Conservation (phyloP, 2,329 filamentous ascomycete species). For the Aspergillus latus region DNA sequence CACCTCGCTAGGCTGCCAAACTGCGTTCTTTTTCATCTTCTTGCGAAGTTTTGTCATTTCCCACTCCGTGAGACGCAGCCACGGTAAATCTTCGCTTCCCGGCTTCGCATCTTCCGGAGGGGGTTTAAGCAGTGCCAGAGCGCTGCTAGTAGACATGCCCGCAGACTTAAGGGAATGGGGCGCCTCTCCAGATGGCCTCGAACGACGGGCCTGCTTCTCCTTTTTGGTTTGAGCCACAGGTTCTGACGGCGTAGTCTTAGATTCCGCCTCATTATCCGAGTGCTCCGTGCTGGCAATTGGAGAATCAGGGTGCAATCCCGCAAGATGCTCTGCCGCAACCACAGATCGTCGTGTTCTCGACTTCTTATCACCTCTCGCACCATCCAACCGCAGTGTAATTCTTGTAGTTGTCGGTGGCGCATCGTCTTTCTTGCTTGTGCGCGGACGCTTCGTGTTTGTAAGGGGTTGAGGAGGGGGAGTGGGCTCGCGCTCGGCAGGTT, state of each 20-base stretch:
- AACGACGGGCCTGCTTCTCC: slow-evolving; percentile 41
- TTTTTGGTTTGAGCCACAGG: slow-evolving; percentile 37
- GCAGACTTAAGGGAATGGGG: slow-evolving; percentile 22
- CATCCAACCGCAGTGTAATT: slow-evolving; percentile 45
- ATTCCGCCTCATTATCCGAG: slow-evolving; percentile 42
- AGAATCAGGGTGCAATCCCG: slow-evolving; percentile 44
- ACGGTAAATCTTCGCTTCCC: slow-evolving; percentile 62
- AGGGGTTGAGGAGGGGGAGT: slow-evolving; percentile 46
- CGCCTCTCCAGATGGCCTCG: slow-evolving; percentile 18
- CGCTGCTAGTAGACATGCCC: slow-evolving; percentile 62
- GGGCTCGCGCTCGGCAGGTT: slow-evolving; percentile 62
- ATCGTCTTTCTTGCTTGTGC: slow-evolving; percentile 42
- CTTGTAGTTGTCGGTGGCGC: slow-evolving; percentile 34
- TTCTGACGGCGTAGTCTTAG: slow-evolving; percentile 26
- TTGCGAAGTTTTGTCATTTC: slow-evolving; percentile 67
- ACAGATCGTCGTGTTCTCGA: slow-evolving; percentile 39
- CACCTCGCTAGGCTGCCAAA: slow-evolving; percentile 66
- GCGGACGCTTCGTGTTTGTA: slow-evolving; percentile 37
- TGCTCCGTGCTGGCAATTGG: slow-evolving; percentile 50
- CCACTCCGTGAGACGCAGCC: slow-evolving; percentile 65
- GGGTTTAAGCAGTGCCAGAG: slow-evolving; percentile 57
- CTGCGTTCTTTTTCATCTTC: slow-evolving; percentile 69
- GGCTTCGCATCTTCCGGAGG: slow-evolving; percentile 60
- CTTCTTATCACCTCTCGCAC: slow-evolving; percentile 29
- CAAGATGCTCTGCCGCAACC: slow-evolving; percentile 37